Base-by-base conservation (phyloP, 495 filamentous ascomycete species). In the Elasticomyces elasticus region DNA sequence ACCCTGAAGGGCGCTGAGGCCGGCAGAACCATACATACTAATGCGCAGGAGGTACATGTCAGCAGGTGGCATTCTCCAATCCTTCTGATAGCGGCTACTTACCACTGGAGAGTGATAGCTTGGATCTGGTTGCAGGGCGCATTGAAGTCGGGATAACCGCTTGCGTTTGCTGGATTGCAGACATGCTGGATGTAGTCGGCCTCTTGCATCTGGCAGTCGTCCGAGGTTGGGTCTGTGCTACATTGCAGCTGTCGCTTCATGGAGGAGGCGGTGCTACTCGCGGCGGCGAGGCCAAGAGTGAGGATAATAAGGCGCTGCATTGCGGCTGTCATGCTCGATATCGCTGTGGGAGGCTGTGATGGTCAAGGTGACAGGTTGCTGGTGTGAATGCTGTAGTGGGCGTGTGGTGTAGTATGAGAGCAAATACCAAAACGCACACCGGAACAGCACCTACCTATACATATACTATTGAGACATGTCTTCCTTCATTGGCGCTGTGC, bases 41-140 rank as follows among this genome's bases (percentile, higher is more conserved):
- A n/a, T n/a, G n/a, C n/a, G n/a, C n/a, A n/a, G n/a, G n/a, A n/a
- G n/a, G n/a, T n/a, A n/a, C n/a, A n/a, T n/a, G n/a, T n/a, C n/a
- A n/a, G n/a, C n/a, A n/a, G n/a, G n/a, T n/a, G n/a, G n/a, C n/a
- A n/a, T n/a, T n/a, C n/a, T n/a, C n/a, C n/a, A n/a, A n/a, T n/a
- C n/a, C n/a, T n/a, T n/a, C n/a, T n/a, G n/a, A n/a, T n/a, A n/a
- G n/a, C n/a, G n/a, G n/a, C n/a, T n/a, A n/a, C n/a, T n/a, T n/a
- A n/a, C n/a, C 53, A 55, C 28, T 49, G 22, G 5, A 20, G 44
- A 13, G 43, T 30, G 43, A 55, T 55, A 45, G 33, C 33, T 13
- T 20, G 13, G 28, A 43, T 22, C 9, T 51, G 45, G 19, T 28
- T 43, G 46, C 53, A 55, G n/a, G 53, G 53, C 2, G 53, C 53